Evolutionary conservation across 306 rosid species (phyloP).

Genomic region (Trifolium repens): DNA sequence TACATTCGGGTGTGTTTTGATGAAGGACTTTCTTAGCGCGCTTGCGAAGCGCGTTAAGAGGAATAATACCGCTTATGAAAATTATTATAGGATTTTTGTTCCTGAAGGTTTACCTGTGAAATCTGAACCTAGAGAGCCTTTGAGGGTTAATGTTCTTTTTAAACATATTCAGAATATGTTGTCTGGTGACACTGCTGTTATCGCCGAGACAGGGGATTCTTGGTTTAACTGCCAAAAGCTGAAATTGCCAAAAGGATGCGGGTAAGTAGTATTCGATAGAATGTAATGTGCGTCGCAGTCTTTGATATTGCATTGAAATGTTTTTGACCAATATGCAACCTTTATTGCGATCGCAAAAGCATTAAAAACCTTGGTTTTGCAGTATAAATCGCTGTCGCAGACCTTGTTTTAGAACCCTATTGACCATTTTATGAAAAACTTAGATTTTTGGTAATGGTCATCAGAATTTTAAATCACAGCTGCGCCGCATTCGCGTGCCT

Average conservation of each 20-base stretch:
- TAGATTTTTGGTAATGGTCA: neutral
- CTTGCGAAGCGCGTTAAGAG: constrained; percentile 51
- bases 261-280: constrained; percentile 44
- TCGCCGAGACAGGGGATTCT: constrained; percentile 78
- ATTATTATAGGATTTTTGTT: constrained; percentile 63
- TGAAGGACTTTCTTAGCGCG: constrained; percentile 64
- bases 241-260: constrained; percentile 63
- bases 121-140: constrained; percentile 54
- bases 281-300: neutral
- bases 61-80: constrained; percentile 55
- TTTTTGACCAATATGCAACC: neutral
- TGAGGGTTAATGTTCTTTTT: constrained; percentile 69
- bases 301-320: neutral
- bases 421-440: neutral
- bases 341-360: neutral
- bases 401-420: neutral
- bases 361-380: neutral
- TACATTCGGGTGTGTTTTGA: constrained; percentile 62
- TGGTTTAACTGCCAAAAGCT: constrained; percentile 78
- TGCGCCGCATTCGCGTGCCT: neutral
- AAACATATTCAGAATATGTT: constrained; percentile 62
- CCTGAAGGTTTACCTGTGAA: constrained; percentile 64
- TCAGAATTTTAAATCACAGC: neutral
- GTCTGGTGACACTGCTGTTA: constrained; percentile 58
- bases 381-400: neutral